Conservation (phyloP, 441 rosid species). For the Euphorbia celastroides region DNA sequence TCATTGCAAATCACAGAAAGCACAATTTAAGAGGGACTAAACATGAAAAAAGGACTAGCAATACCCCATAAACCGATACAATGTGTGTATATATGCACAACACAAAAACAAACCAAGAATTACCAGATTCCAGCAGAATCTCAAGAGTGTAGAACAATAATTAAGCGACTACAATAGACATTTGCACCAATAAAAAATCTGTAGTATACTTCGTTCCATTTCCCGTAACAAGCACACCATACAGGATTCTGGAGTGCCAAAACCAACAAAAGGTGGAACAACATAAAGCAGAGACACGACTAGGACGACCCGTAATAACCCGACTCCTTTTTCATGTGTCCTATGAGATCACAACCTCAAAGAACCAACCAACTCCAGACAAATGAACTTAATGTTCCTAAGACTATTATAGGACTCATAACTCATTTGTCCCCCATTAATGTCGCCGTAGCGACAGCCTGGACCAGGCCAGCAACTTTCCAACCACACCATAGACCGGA, state of each 20-base stretch:
- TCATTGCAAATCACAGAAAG: not conserved
- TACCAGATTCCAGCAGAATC: not conserved
- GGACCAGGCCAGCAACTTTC: slow-evolving; percentile 17
- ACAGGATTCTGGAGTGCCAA: slow-evolving; percentile 23
- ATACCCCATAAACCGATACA: too few relatives aligned
- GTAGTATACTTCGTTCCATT: slow-evolving; percentile 12
- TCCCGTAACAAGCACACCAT: slow-evolving; percentile 8
- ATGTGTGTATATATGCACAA: not conserved
- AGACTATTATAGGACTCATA: slow-evolving; percentile 12
- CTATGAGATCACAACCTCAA: slow-evolving; percentile 18
- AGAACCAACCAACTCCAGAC: slow-evolving; percentile 1
- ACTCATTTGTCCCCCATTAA: slow-evolving; percentile 16
- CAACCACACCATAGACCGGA: slow-evolving; percentile 23
- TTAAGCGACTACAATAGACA: not conserved
- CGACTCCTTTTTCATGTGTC: slow-evolving; percentile 3
- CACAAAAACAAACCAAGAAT: not conserved
- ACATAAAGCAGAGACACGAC: slow-evolving; percentile 11
- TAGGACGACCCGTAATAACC: slow-evolving; percentile 1
- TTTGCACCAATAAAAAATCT: not conserved
- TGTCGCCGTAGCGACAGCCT: slow-evolving; percentile 12
- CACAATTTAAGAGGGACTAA: not conserved
- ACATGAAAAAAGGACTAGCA: too few relatives aligned
- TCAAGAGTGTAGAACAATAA: not conserved
- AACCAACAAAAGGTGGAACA: slow-evolving; percentile 12
- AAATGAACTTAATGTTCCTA: slow-evolving; percentile 17